Evolutionary conservation across 1,139 yeast species (phyloP).

Genomic region (Arxiozyma bovina): DNA sequence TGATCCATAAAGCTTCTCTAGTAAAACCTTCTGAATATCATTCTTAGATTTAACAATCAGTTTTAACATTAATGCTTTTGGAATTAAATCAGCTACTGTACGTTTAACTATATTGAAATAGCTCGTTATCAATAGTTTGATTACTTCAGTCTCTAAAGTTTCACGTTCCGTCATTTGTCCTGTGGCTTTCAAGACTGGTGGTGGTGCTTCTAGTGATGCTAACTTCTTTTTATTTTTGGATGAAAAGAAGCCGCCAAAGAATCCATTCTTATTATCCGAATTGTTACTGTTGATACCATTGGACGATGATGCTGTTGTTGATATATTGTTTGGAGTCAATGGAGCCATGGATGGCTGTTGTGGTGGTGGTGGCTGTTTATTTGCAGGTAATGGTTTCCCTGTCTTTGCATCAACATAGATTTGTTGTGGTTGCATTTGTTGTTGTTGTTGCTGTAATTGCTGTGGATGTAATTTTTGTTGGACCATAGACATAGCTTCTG

Average conservation of each 20-base stretch:
- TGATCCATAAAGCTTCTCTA: slow-evolving; percentile 70
- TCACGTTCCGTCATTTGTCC: slow-evolving; percentile 95
- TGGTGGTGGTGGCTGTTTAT: slow-evolving; percentile 26
- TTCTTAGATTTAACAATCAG: slow-evolving; percentile 76
- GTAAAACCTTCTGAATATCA: slow-evolving; percentile 80
- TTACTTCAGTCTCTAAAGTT: slow-evolving; percentile 93
- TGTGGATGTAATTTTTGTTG: slow-evolving; percentile 73
- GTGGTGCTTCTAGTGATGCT: slow-evolving; percentile 97
- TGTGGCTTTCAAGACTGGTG: slow-evolving; percentile 86
- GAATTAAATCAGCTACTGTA: slow-evolving; percentile 86
- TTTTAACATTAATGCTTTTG: slow-evolving; percentile 91
- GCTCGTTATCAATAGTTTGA: slow-evolving; percentile 80
- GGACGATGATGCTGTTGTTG: background rate
- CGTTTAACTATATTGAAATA: slow-evolving; percentile 89
- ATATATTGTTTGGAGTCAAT: slow-evolving; percentile 1
- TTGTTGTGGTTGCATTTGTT: slow-evolving; percentile 43
- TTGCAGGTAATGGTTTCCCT: slow-evolving; percentile 63
- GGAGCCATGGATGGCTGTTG: slow-evolving; percentile 19
- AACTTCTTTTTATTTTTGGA: slow-evolving; percentile 88
- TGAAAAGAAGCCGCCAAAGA: slow-evolving; percentile 91
- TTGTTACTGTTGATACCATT: background rate
- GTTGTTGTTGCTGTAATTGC: slow-evolving; percentile 27
- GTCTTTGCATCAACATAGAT: slow-evolving; percentile 86
- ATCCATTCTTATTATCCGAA: slow-evolving; percentile 39
- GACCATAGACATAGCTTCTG: slow-evolving; percentile 91